Percentiles rank a stretch among this genome's conserved stretches.
Conservation (phyloP, 2,329 filamentous ascomycete species). For the Colletotrichum echinochloae region DNA sequence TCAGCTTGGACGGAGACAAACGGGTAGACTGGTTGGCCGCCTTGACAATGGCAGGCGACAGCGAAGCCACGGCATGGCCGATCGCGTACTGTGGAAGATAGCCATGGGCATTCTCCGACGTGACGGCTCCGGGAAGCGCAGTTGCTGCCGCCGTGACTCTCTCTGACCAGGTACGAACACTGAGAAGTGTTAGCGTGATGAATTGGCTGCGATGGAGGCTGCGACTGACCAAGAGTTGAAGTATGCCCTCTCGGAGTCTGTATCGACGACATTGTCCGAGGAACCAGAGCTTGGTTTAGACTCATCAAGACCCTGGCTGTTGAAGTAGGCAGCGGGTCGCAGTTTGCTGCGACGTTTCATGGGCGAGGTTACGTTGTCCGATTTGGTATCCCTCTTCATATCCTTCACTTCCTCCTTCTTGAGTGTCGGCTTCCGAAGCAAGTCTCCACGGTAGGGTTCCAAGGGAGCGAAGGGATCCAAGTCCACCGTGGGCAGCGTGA, state of each 20-base stretch:
- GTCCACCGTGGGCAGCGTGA: conserved; percentile 25
- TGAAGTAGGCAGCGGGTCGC: conserved; percentile 32
- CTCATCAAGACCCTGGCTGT: conserved; percentile 33
- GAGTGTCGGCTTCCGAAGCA: background rate
- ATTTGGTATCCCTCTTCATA: conserved; percentile 39
- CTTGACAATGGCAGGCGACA: conserved; percentile 59
- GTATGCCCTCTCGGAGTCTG: conserved; percentile 62
- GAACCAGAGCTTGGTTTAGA: conserved; percentile 30
- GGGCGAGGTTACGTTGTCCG: conserved; percentile 40
- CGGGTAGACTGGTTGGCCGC: conserved; percentile 49
- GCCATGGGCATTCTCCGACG: conserved; percentile 66
- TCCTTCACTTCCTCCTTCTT: conserved; percentile 6
- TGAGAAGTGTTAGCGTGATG: background rate
- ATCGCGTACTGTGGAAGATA: conserved; percentile 63
- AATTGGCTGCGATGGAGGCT: too few relatives aligned
- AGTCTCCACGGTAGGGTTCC: conserved; percentile 27
- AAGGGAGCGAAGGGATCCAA: conserved; percentile 35
- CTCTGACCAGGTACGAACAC: conserved; percentile 44
- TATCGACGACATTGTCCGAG: conserved; percentile 47
- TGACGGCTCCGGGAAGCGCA: conserved; percentile 61
- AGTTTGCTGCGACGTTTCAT: conserved; percentile 34
- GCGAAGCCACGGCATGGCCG: conserved; percentile 64
- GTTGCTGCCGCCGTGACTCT: conserved; percentile 63
- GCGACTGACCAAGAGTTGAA: conserved; percentile 48
- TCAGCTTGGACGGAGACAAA: conserved; percentile 45